Evolutionary conservation across 805 yeast genomes (phyloP).

Genomic region (Saturnispora silvae): DNA sequence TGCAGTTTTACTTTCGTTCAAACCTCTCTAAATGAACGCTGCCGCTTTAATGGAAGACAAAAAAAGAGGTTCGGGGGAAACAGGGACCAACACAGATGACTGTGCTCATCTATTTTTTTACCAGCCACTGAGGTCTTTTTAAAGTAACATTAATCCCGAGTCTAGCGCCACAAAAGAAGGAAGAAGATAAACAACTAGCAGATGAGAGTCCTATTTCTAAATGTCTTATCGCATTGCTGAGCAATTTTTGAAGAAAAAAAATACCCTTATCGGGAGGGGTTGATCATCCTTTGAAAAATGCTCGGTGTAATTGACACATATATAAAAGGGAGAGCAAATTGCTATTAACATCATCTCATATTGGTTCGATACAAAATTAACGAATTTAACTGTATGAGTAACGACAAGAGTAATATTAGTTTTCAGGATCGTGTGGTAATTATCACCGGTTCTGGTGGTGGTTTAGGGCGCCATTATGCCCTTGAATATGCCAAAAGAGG

Average conservation of each 20-base stretch:
- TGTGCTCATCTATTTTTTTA: too few species aligned
- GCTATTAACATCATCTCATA: neutral
- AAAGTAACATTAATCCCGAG: too few species aligned
- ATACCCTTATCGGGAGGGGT: slow-evolving; percentile 1
- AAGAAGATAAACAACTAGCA: neutral
- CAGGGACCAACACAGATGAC: too few species aligned
- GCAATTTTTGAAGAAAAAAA: neutral
- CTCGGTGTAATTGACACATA: slow-evolving; percentile 7
- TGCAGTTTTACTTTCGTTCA: neutral
- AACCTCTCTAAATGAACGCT: too few species aligned
- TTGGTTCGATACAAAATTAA: neutral
- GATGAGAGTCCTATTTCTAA: neutral
- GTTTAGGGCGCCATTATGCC: slow-evolving; percentile 84
- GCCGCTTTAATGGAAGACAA: too few species aligned
- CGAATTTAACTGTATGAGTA: neutral
- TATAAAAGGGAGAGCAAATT: slow-evolving; percentile 6
- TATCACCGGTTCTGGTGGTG: slow-evolving; percentile 97
- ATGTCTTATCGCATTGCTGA: neutral
- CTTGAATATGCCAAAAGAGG: slow-evolving; percentile 81
- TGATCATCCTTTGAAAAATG: slow-evolving; percentile 3
- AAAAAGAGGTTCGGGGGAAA: too few species aligned
- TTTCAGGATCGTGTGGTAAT: slow-evolving; percentile 49
- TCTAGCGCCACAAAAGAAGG: too few species aligned
- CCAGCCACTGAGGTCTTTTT: too few species aligned
- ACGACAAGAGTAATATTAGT: neutral